Evolutionary conservation across 2,329 filamentous ascomycete species (phyloP).

Genomic region (Alternaria conjuncta): DNA sequence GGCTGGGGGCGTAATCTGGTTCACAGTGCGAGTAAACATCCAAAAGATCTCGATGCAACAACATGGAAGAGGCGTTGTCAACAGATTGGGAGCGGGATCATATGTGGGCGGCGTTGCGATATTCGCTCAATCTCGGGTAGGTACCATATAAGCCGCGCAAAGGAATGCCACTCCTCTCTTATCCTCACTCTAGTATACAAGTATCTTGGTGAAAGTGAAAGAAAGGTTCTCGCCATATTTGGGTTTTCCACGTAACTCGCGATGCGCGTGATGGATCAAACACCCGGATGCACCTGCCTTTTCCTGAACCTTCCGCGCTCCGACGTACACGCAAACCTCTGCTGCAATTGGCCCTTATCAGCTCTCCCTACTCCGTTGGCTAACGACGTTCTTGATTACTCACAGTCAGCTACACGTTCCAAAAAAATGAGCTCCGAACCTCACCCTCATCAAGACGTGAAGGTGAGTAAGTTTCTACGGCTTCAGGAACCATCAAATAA

Average conservation of each 20-base stretch:
- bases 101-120: neutral
- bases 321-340: neutral
- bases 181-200: neutral
- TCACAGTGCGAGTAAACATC: neutral
- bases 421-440: neutral
- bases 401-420: neutral
- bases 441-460: too few relatives aligned
- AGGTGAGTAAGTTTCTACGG: neutral
- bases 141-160: neutral
- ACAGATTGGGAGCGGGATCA: neutral
- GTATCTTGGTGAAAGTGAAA: neutral
- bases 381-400: neutral
- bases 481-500: neutral
- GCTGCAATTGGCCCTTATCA: neutral
- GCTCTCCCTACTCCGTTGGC: neutral
- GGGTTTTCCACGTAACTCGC: neutral
- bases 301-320: neutral
- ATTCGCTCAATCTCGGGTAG: neutral
- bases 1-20: neutral
- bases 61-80: neutral
- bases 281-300: neutral
- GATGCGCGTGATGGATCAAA: neutral
- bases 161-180: neutral
- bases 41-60: neutral
- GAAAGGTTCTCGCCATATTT: neutral